Conservation (phyloP, 1,284 basidiomycete genomes). For the Erythrobasidium hasegawianum region DNA sequence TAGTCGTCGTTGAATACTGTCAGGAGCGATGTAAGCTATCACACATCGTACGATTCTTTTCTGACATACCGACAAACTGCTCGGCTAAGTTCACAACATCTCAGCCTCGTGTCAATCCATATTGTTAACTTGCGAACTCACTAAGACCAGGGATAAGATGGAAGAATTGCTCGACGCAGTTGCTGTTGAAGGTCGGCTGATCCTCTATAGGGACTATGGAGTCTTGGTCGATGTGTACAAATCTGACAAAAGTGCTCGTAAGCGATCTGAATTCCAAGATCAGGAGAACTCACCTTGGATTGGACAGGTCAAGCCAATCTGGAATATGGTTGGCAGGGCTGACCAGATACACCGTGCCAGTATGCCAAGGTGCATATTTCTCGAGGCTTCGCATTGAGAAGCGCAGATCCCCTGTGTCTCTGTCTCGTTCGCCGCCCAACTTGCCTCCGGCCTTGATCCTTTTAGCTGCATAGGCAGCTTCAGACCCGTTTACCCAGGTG, state of each 20-base stretch:
- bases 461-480: neutral
- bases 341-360: slow-evolving; percentile 25
- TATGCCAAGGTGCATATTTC: slow-evolving; percentile 22
- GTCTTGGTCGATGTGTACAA: slow-evolving; percentile 19
- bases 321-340: slow-evolving; percentile 15
- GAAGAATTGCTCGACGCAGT: slow-evolving; percentile 19
- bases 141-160: slow-evolving; percentile 10
- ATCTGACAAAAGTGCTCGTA: neutral
- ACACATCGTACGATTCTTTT: too few relatives aligned
- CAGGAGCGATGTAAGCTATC: too few relatives aligned
- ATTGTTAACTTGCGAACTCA: too few relatives aligned
- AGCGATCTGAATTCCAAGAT: neutral
- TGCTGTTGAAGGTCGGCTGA: slow-evolving; percentile 15
- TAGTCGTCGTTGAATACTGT: slow-evolving; percentile 30
- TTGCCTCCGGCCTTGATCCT: neutral
- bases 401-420: slow-evolving; percentile 26
- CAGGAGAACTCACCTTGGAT: slow-evolving; percentile 8
- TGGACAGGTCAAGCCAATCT: slow-evolving; percentile 14
- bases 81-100: too few relatives aligned
- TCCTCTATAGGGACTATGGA: slow-evolving; percentile 7
- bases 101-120: too few relatives aligned
- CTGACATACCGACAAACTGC: too few relatives aligned
- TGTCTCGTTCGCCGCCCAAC: neutral
- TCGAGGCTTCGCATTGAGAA: slow-evolving; percentile 9
- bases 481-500: neutral